Base-by-base conservation (phyloP, 805 yeast genomes). In the Nakazawaea peltata region DNA sequence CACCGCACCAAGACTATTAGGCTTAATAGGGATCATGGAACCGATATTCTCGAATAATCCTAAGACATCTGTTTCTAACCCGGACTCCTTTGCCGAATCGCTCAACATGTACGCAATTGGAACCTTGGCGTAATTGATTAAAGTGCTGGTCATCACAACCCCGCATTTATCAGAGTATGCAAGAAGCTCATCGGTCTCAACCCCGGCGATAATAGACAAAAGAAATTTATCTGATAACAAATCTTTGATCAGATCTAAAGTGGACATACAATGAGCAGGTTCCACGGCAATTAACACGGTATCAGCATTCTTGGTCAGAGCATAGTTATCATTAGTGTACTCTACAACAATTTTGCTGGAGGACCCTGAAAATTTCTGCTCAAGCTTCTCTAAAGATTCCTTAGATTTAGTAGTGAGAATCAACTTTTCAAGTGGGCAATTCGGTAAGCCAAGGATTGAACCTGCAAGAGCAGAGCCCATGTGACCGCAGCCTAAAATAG, bases 121-220 rank as follows among this genome's bases (percentile, higher is more conserved):
- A 12, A 26, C 33, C 11, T 25, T 30, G 5, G 38, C 26, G 22
- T 29, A 25, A 19, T 19, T 30, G 15, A 34, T 25, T 26, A 34
- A 29, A 19, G 38, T 34, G 18, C 33, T 29, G 4, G 38, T 34
- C 38, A 34, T 34, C 5, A 34, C 24, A 5, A 29, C 24, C 2
- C 24, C 33, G 13, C 16, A 24, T 6, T 17, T 18, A 11, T 8
- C n/a, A 13, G 33, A 8, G 18, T 34, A 34, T 15, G n/a, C 4
- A 10, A n/a, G 19, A 26, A 34, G 19, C 10, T 19, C 15, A 5
- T 29, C 33, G 8, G 30, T 25, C 5, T 11, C 18, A n/a, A 34
- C 24, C 19, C 38, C 38, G 6, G 38, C 38, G 7, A 34, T 21
- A 10, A 34, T 34, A 5, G 38, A 29, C 9, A 34, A 11, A 3